Evolutionary conservation across 1,139 yeast genomes (phyloP).

Genomic region (Pichia inconspicua): DNA sequence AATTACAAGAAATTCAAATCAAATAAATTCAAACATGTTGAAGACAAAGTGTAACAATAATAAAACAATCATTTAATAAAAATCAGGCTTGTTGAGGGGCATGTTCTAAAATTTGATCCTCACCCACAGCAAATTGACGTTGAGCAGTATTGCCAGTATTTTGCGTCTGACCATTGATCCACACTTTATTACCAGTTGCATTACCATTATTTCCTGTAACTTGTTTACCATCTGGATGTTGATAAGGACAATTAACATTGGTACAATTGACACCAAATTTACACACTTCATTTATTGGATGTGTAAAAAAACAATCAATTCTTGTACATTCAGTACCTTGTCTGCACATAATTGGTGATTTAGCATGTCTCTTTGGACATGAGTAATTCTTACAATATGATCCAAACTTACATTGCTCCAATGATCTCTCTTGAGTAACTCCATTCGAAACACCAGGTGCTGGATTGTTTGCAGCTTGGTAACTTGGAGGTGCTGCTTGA

Average conservation of each 20-base stretch:
- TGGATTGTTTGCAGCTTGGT: neutral
- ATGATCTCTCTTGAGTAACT: constrained; percentile 32
- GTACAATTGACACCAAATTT: constrained; percentile 70
- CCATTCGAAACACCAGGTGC: neutral
- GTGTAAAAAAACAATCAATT: constrained; percentile 73
- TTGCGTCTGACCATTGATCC: constrained; percentile 33
- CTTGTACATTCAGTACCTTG: constrained; percentile 72
- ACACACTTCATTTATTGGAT: constrained; percentile 72
- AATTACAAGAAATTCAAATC: constrained; percentile 2
- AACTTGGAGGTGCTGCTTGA: constrained; percentile 22
- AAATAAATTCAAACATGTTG: neutral
- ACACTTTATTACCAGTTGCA: constrained; percentile 31
- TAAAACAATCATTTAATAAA: neutral
- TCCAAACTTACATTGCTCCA: constrained; percentile 81
- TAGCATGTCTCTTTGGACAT: constrained; percentile 83
- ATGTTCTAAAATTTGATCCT: constrained; percentile 66
- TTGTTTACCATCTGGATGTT: constrained; percentile 71
- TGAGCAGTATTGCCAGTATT: constrained; percentile 34
- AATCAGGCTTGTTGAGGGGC: constrained; percentile 40
- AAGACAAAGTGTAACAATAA: neutral
- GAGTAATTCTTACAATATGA: constrained; percentile 62
- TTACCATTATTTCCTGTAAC: constrained; percentile 18
- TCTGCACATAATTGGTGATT: constrained; percentile 65
- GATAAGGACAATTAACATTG: constrained; percentile 60
- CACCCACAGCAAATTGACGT: constrained; percentile 72